phyloP scores from a whole-genome alignment of 1,284 basidiomycete genomes.

The Agaricales sp. region DNA sequence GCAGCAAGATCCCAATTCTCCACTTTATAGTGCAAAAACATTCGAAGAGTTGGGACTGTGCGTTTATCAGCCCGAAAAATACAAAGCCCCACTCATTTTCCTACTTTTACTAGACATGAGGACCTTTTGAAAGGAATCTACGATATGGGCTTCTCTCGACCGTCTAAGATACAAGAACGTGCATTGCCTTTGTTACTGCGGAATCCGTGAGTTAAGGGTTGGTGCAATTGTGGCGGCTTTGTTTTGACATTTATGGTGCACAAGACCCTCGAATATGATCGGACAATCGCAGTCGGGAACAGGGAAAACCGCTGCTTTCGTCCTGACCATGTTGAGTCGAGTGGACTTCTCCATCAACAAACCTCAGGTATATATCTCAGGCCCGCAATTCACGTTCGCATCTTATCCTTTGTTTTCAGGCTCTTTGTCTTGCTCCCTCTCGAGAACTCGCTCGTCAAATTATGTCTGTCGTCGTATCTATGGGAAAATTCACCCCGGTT shows the following conservation, averaged over 20 bases:
- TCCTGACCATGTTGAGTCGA: slow-evolving; percentile 93
- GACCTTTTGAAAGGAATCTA: slow-evolving; percentile 96
- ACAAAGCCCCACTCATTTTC: slow-evolving; percentile 3
- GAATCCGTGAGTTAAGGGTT: slow-evolving; percentile 64
- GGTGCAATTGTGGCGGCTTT: background rate
- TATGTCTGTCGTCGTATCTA: slow-evolving; percentile 87
- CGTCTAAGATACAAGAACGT: slow-evolving; percentile 98
- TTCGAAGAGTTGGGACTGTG: slow-evolving; percentile 94
- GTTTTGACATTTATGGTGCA: slow-evolving; percentile 7
- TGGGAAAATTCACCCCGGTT: slow-evolving; percentile 93
- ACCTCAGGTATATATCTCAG: slow-evolving; percentile 61
- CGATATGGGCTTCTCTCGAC: slow-evolving; percentile 94
- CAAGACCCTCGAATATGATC: slow-evolving; percentile 91
- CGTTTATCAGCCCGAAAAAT: slow-evolving; percentile 22
- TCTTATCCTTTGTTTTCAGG: slow-evolving; percentile 36
- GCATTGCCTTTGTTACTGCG: slow-evolving; percentile 87
- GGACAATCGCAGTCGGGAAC: slow-evolving; percentile 99
- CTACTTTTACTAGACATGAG: slow-evolving; percentile 45
- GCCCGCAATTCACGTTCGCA: slow-evolving; percentile 2
- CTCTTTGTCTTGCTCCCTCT: slow-evolving; percentile 88
- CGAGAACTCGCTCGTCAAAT: slow-evolving; percentile 97
- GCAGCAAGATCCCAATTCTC: slow-evolving; percentile 93
- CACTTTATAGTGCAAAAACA: slow-evolving; percentile 86
- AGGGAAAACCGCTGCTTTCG: slow-evolving; percentile 98
- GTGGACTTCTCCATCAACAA: slow-evolving; percentile 79